Conservation (phyloP, 192 early-diverging fungal genomes). For the Backusella australiensis region DNA sequence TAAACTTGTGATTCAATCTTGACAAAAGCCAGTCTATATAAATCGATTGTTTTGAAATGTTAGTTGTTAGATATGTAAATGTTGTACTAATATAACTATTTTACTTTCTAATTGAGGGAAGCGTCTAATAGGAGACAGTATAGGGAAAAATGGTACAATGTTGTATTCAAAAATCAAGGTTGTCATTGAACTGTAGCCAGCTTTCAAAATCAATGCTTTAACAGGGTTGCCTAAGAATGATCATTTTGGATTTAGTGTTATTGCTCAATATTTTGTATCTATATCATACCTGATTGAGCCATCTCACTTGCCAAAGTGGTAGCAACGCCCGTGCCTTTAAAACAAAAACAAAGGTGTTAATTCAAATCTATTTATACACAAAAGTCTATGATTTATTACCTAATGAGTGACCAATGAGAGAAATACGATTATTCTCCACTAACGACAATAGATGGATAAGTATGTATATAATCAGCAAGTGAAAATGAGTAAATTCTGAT, state of each 20-base stretch:
- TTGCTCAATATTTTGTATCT: neutral
- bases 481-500: neutral
- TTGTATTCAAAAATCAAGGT: constrained; percentile 36
- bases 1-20: constrained; percentile 28
- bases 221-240: constrained; percentile 15
- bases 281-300: constrained; percentile 16
- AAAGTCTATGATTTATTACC: constrained; percentile 11
- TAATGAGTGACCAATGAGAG: constrained; percentile 34
- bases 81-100: neutral
- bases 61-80: neutral
- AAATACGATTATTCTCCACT: constrained; percentile 27
- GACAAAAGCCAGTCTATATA: constrained; percentile 26
- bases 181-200: constrained; percentile 36
- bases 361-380: neutral
- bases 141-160: constrained; percentile 22
- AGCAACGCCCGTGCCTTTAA: constrained; percentile 33
- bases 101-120: constrained; percentile 29
- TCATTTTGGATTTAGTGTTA: neutral
- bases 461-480: neutral
- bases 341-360: neutral
- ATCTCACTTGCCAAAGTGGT: constrained; percentile 32
- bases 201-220: constrained; percentile 33
- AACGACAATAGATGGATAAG: neutral
- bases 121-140: constrained; percentile 25
- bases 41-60: neutral